phyloP scores from a whole-genome alignment of 495 filamentous ascomycete genomes.

The Aspergillus panamensis region DNA sequence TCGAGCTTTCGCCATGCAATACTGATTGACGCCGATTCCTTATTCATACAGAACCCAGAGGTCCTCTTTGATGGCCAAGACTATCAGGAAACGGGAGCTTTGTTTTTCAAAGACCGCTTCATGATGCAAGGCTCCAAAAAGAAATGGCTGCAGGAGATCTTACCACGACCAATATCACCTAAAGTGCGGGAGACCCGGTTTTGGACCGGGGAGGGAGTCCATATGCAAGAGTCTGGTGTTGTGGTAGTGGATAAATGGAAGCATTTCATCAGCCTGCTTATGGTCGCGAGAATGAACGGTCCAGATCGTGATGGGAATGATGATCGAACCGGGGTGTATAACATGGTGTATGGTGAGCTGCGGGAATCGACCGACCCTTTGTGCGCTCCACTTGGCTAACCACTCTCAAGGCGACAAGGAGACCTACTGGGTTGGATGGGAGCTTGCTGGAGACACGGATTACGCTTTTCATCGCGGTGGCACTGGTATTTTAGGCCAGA shows the following conservation, averaged over 20 bases:
- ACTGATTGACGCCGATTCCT: constrained; percentile 49
- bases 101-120: constrained; percentile 42
- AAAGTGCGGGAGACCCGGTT: constrained; percentile 18
- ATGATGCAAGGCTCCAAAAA: constrained; percentile 22
- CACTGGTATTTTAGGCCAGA: constrained; percentile 20
- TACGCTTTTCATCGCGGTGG: constrained; percentile 28
- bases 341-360: constrained; percentile 28
- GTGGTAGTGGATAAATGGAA: constrained; percentile 28
- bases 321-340: constrained; percentile 21
- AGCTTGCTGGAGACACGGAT: constrained; percentile 23
- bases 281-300: constrained; percentile 30
- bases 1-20: constrained; percentile 47
- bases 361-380: neutral
- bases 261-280: constrained; percentile 27
- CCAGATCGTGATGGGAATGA: constrained; percentile 25
- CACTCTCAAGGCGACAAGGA: constrained; percentile 25
- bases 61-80: constrained; percentile 31
- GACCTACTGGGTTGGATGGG: constrained; percentile 30
- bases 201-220: constrained; percentile 26
- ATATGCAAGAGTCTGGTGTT: constrained; percentile 33
- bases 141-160: constrained; percentile 20
- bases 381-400: neutral
- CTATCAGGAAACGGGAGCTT: constrained; percentile 31
- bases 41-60: constrained; percentile 43
- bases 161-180: constrained; percentile 20